Evolutionary conservation across 441 rosid species (phyloP).

Genomic region (Gossypium schwendimanii): DNA sequence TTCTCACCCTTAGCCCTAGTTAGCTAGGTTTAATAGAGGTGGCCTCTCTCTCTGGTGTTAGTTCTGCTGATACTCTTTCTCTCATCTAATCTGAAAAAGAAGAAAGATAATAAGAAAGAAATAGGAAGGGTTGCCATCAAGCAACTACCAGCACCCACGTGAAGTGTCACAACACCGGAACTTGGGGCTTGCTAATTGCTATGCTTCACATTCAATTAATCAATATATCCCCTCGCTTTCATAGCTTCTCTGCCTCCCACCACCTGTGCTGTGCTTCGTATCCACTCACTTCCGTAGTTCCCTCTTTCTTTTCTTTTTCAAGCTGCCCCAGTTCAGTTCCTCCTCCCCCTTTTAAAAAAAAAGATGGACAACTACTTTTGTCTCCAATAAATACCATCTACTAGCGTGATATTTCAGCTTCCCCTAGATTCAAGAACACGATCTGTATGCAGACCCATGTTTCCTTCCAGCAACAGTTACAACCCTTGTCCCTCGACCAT

Average conservation of each 20-base stretch:
- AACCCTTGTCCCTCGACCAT: slow-evolving; percentile 28
- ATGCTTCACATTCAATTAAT: background rate
- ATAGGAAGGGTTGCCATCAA: slow-evolving; percentile 29
- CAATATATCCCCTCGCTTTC: slow-evolving; percentile 11
- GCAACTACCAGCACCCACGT: slow-evolving; percentile 42
- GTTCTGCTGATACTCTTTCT: background rate
- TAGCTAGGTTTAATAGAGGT: slow-evolving; percentile 25
- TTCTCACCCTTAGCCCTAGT: background rate
- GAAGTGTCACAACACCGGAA: slow-evolving; percentile 22
- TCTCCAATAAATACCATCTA: slow-evolving; percentile 10
- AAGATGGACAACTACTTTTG: slow-evolving; percentile 3
- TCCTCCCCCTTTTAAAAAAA: background rate
- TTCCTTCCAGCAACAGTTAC: slow-evolving; percentile 32
- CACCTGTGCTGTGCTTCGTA: slow-evolving; percentile 8
- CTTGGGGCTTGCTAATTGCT: background rate
- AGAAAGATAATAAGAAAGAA: slow-evolving; percentile 1
- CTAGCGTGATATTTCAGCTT: slow-evolving; percentile 2
- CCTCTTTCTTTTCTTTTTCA: background rate
- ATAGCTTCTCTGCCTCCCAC: slow-evolving; percentile 18
- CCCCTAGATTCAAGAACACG: background rate
- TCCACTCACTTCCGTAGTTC: slow-evolving; percentile 13
- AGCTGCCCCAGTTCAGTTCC: background rate
- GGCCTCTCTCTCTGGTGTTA: slow-evolving; percentile 14
- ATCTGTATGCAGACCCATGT: slow-evolving; percentile 24
- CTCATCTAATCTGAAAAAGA: slow-evolving; percentile 9